These are phyloP conservation scores for Hyaloperonospora brassicae DNA, from an alignment of 352 stramenopile species.

Conservation along the genomic window DNA sequence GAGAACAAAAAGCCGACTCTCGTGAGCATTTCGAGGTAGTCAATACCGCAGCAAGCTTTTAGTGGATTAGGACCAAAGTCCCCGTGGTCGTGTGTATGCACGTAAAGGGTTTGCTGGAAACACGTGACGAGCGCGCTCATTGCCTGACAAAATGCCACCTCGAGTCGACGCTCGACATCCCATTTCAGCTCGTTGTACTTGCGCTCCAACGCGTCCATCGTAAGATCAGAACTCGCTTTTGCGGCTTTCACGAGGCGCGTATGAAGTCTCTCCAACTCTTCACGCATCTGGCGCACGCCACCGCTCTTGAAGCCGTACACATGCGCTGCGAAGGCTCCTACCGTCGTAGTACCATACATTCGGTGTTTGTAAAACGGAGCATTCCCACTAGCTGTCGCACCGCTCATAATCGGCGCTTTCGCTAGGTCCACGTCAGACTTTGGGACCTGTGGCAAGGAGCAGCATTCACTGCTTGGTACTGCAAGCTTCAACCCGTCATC, in stretches of 20 bases:
- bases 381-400: constrained; percentile 11
- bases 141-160: constrained; percentile 76
- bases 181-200: constrained; percentile 79
- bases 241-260: constrained; percentile 43
- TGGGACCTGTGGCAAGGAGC: not conserved
- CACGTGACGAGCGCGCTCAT: constrained; percentile 79
- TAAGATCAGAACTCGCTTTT: constrained; percentile 57
- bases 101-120: constrained; percentile 80
- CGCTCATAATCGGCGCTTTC: constrained; percentile 14
- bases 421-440: constrained; percentile 5
- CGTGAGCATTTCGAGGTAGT: constrained; percentile 66
- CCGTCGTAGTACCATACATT: constrained; percentile 76
- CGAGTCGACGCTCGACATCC: constrained; percentile 73
- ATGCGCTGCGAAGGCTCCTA: constrained; percentile 77
- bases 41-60: constrained; percentile 30
- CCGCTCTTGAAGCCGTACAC: constrained; percentile 78
- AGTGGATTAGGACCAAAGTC: constrained; percentile 30
- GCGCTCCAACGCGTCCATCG: constrained; percentile 59
- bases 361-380: constrained; percentile 44
- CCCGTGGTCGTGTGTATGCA: constrained; percentile 53
- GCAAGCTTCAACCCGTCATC: constrained; percentile 16
- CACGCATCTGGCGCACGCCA: constrained; percentile 68
- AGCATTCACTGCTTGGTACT: constrained; percentile 3
- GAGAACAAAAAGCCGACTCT: constrained; percentile 73
- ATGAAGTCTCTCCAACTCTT: constrained; percentile 48